Percentiles rank a stretch among this genome's conserved stretches.
Evolutionary conservation across 116 monocot species (phyloP).

Genomic region (Cymodocea nodosa): DNA sequence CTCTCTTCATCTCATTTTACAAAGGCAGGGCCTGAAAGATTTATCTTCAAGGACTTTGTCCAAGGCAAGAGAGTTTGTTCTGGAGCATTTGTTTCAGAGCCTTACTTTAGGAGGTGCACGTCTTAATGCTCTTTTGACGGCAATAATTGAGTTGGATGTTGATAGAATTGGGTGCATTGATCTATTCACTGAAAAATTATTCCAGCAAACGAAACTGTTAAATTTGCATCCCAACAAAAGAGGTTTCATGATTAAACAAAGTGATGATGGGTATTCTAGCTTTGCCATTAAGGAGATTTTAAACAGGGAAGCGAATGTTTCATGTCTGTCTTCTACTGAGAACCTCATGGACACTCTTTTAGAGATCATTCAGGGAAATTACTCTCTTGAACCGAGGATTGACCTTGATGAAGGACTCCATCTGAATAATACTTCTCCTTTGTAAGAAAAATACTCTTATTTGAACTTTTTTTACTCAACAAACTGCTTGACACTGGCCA

Average conservation of each 20-base stretch:
- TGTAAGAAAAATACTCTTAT: conserved; percentile 1
- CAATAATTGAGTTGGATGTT: conserved; percentile 48
- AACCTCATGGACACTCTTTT: conserved; percentile 18
- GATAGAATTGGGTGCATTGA: conserved; percentile 14
- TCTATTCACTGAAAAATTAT: conserved; percentile 30
- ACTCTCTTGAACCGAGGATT: conserved; percentile 5
- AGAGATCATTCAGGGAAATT: conserved; percentile 14
- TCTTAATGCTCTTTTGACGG: conserved; percentile 32
- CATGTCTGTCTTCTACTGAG: conserved; percentile 34
- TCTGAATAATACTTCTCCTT: background rate
- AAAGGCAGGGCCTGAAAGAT: conserved; percentile 43
- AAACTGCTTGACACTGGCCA: too few relatives aligned
- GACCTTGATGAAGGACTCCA: background rate
- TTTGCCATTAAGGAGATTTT: conserved; percentile 43
- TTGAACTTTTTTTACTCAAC: background rate
- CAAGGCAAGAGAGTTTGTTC: conserved; percentile 39
- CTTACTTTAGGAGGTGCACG: conserved; percentile 23
- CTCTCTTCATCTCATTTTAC: background rate
- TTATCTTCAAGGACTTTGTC: conserved; percentile 43
- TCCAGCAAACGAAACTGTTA: conserved; percentile 22
- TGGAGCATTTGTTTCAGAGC: conserved; percentile 40
- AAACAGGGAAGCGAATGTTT: conserved; percentile 31
- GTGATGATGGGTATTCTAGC: conserved; percentile 18
- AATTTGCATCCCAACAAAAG: conserved; percentile 14
- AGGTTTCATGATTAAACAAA: conserved; percentile 4